Base-by-base conservation (phyloP, 163 green algal species). In the Chlamydomonas reinhardtii region DNA sequence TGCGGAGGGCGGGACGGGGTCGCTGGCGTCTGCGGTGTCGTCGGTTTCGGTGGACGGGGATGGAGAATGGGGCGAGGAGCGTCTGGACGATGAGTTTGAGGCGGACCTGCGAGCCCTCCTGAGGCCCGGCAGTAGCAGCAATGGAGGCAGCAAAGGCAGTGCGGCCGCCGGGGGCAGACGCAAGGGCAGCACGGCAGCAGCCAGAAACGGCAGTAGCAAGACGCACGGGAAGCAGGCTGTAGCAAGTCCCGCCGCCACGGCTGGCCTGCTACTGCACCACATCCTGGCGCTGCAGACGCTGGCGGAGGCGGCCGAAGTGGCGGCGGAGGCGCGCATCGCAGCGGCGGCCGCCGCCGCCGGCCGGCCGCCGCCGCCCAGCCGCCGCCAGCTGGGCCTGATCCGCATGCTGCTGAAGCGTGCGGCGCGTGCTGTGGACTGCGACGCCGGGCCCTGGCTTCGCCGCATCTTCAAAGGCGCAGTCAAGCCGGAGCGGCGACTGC, bases 251-350 rank as follows among this genome's bases (percentile, higher is more conserved):
- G 48, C 32, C 25, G 27, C 27, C 39, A 29, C 68, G 52, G 16
- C 37, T 24, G 80, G 54, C 0, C 69, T 86, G 54, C 29, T 86
- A 27, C 5, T 79, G 17, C 70, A 80, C 54, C 70, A 80, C 25
- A 54, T 86, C 25, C 27, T 86, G 35, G 43, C 80, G 12, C 66
- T 86, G 35, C 70, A 73, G 70, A 16, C 48, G 56, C 70, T 86
- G 80, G 69, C 48, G 54, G 70, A 73, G 54, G 80, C 70, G 27
- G 80, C 62, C 56, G 80, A 86, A 56, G 69, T 73, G 31, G 80
- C 69, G 15, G 6, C 2, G 35, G 80, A 86, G 35, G 80, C 80
- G 15, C 5, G 8, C 4, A 37, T 25, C 2, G 80, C 70, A 4
- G 70, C 34, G 0, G 69, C 54, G 2, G 69, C 80, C 15, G 80